Base-by-base conservation (phyloP, 768 basidiomycete species). In the Collybia sp. region DNA sequence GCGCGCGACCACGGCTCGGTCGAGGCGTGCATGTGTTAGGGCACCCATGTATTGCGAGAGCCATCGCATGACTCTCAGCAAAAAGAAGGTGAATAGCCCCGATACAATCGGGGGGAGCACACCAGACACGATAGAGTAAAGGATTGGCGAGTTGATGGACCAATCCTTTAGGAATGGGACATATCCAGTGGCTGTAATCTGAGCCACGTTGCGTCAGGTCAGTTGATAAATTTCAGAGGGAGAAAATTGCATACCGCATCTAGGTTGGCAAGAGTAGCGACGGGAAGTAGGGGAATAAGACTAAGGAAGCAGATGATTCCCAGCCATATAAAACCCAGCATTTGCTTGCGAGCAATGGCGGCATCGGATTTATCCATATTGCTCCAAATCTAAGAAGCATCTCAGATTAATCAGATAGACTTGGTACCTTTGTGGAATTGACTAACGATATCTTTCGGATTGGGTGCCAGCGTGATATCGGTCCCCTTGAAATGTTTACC, bases 261-360 rank as follows among this genome's bases (percentile, higher is more conserved):
- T 62, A 93, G 69, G 64, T 93, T 93, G 52, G 91, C 88, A n/a
- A 91, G 68, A 42, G 86, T 68, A 5, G 91, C 88, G 47, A 93
- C 82, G 42, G 85, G 69, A 50, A 89, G 72, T 9, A 93, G 69
- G 5, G 91, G 92, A n/a, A 93, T 63, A 16, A 88, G 88, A 66
- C 92, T 88, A 64, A 92, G 69, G 63, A 85, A 82, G 60, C 87
- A 89, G 43, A 93, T 73, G 17, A 83, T 46, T 9, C 70, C 64
- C 43, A 94, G 70, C 50, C 83, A 65, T 33, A 82, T 49, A 65
- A 84, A 88, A 8, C 92, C 91, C 17, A 79, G 64, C 12, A 72
- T 58, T 54, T 71, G 75, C 59, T 80, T 77, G 34, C 77, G 73
- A 20, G 69, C 53, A 17, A 82, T 57, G 33, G 79, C 75, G 6